Percentiles rank a stretch among this genome's conserved stretches.
Evolutionary conservation across 2,329 filamentous ascomycete genomes (phyloP).

Genomic region (Ophiosphaerella korrae): DNA sequence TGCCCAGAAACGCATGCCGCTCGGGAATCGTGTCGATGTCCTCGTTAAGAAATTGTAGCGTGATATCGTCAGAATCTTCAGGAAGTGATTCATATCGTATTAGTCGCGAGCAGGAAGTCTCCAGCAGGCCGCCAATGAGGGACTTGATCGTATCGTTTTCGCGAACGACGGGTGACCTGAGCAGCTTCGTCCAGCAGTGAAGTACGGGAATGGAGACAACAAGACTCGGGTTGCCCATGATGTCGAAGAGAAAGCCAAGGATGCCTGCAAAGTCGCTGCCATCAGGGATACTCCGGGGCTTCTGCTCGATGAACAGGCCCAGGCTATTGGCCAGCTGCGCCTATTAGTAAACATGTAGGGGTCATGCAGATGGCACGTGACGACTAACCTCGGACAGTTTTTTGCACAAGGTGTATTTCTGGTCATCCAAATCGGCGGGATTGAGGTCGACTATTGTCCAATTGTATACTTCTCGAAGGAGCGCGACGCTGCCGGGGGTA

Average conservation of each 20-base stretch:
- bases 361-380: not conserved
- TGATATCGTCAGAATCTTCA: conserved; percentile 79
- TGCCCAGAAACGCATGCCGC: conserved; percentile 90
- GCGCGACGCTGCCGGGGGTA: conserved; percentile 68
- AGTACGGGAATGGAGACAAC: conserved; percentile 92
- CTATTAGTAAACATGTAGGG: conserved; percentile 23
- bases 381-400: conserved; percentile 82
- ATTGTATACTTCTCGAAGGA: conserved; percentile 75
- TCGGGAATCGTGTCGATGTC: conserved; percentile 96
- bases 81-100: conserved; percentile 87
- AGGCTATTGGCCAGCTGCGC: conserved; percentile 80
- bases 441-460: conserved; percentile 82
- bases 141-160: conserved; percentile 64
- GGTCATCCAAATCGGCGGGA: conserved; percentile 82
- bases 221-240: conserved; percentile 84
- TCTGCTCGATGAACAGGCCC: conserved; percentile 81
- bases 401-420: conserved; percentile 90
- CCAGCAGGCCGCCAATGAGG: conserved; percentile 76
- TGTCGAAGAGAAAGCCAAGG: conserved; percentile 76
- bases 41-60: conserved; percentile 81
- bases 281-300: conserved; percentile 69
- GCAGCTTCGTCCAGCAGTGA: conserved; percentile 84
- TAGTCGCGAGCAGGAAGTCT: conserved; percentile 81
- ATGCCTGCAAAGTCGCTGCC: conserved; percentile 74
- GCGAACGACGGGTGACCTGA: conserved; percentile 73